A percentile compares a stretch with the other conserved stretches of the same genome.
phyloP scores from a whole-genome alignment of 257 asterid genomes.

The Capsicum chinense region DNA sequence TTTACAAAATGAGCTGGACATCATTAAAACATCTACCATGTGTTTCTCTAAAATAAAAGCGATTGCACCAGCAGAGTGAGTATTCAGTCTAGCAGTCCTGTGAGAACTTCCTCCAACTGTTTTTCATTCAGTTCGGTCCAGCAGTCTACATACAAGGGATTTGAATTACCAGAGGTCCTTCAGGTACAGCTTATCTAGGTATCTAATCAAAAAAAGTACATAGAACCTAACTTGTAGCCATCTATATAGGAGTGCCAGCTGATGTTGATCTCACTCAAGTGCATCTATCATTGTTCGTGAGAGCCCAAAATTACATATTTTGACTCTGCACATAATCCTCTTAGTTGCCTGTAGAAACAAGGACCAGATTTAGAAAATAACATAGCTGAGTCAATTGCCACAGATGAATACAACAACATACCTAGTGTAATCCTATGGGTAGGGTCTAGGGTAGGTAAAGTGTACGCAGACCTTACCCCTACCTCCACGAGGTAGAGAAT shows the following conservation, averaged over 20 bases:
- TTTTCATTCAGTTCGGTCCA: constrained; percentile 72
- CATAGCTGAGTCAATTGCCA: not conserved
- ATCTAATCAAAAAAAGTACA: constrained; percentile 57
- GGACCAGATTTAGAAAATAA: not conserved
- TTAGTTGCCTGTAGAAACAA: constrained; percentile 36
- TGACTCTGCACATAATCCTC: constrained; percentile 92
- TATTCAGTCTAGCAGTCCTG: constrained; percentile 63
- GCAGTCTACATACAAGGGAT: constrained; percentile 52
- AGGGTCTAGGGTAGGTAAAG: too few relatives aligned
- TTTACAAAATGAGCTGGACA: constrained; percentile 46
- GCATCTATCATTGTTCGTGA: constrained; percentile 64
- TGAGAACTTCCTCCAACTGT: constrained; percentile 69
- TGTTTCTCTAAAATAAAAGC: constrained; percentile 34
- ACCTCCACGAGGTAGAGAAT: not conserved
- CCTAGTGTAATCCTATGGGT: too few relatives aligned
- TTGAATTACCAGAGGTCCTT: constrained; percentile 72
- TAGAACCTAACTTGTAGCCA: constrained; percentile 75
- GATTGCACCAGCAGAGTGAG: constrained; percentile 50
- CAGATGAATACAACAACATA: not conserved
- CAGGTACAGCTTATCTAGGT: constrained; percentile 70
- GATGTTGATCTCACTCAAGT: constrained; percentile 68
- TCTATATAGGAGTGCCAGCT: constrained; percentile 91
- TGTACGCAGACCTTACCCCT: too few relatives aligned
- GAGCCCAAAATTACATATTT: constrained; percentile 89
- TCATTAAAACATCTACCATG: constrained; percentile 50